These are phyloP conservation scores for Agaricus blazei DNA, from an alignment of 768 basidiomycete genomes.

Conservation along the genomic window DNA sequence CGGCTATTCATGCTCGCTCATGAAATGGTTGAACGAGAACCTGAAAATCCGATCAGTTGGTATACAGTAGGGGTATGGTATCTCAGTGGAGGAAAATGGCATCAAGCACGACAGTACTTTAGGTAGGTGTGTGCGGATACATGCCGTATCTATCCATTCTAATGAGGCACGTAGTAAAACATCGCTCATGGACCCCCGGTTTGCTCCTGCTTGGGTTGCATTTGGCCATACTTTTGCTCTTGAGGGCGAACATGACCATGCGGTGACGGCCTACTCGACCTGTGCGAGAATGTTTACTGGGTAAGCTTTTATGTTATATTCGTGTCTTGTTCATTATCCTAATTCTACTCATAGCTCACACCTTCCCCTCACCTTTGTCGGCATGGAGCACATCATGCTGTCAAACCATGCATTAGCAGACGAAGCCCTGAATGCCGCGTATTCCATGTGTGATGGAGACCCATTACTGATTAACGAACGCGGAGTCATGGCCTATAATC, in stretches of 20 bases:
- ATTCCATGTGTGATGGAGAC: constrained; percentile 79
- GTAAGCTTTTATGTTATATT: constrained; percentile 33
- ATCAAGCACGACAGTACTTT: constrained; percentile 90
- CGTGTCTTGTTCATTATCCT: background rate
- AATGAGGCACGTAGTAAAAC: constrained; percentile 63
- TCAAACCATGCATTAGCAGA: constrained; percentile 78
- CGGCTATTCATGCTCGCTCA: constrained; percentile 95
- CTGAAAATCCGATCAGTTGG: constrained; percentile 92
- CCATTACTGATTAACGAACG: constrained; percentile 89
- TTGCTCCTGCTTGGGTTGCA: constrained; percentile 95
- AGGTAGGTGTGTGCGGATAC: constrained; percentile 45
- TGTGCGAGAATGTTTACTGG: constrained; percentile 94
- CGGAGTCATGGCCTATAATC: constrained; percentile 89
- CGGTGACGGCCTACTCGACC: constrained; percentile 97
- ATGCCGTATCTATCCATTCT: background rate
- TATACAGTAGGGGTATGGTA: constrained; percentile 99
- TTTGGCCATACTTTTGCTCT: constrained; percentile 97
- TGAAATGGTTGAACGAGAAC: constrained; percentile 91
- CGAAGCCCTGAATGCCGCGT: constrained; percentile 82
- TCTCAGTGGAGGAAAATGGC: constrained; percentile 79
- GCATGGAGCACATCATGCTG: constrained; percentile 96
- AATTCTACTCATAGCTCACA: constrained; percentile 62
- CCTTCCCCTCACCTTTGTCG: constrained; percentile 90
- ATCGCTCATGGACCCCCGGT: constrained; percentile 92
- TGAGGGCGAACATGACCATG: constrained; percentile 98